phyloP scores from a whole-genome alignment of 2,329 filamentous ascomycete species.

The Ophidiomyces ophidiicola region DNA sequence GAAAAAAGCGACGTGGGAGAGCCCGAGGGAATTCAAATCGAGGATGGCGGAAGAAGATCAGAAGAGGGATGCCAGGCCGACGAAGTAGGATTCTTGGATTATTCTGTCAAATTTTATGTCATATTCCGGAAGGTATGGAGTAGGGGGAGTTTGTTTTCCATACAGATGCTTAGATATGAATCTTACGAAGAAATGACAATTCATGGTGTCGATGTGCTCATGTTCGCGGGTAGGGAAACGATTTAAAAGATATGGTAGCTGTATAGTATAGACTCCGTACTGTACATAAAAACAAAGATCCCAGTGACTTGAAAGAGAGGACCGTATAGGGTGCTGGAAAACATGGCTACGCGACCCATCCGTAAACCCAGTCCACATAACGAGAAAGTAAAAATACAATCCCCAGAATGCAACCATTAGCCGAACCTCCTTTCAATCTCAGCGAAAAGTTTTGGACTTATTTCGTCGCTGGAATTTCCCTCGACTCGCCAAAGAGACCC shows the following conservation, averaged over 20 bases:
- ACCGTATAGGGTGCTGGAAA: too few relatives aligned
- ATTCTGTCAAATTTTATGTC: not conserved
- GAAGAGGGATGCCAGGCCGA: constrained; percentile 3
- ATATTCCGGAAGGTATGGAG: too few relatives aligned
- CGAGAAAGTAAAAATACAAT: constrained; percentile 8
- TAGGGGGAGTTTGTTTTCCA: too few relatives aligned
- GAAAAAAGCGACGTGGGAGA: constrained; percentile 52
- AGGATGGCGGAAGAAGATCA: constrained; percentile 37
- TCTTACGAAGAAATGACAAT: too few relatives aligned
- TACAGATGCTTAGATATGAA: too few relatives aligned
- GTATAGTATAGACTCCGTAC: too few relatives aligned
- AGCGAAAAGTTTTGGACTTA: constrained; percentile 71
- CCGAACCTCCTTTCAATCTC: constrained; percentile 73
- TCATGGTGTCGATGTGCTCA: too few relatives aligned
- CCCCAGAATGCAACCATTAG: constrained; percentile 9
- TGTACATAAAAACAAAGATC: too few relatives aligned
- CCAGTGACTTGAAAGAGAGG: too few relatives aligned
- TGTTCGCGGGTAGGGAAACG: too few relatives aligned
- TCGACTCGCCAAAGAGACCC: constrained; percentile 77
- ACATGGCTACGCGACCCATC: too few relatives aligned
- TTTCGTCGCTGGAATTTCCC: constrained; percentile 87
- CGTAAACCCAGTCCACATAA: not conserved
- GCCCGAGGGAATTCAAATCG: constrained; percentile 75
- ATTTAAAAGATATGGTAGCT: too few relatives aligned
- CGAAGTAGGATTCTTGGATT: not conserved